phyloP scores from a whole-genome alignment of 2,329 filamentous ascomycete species.

The Talaromyces sp. region DNA sequence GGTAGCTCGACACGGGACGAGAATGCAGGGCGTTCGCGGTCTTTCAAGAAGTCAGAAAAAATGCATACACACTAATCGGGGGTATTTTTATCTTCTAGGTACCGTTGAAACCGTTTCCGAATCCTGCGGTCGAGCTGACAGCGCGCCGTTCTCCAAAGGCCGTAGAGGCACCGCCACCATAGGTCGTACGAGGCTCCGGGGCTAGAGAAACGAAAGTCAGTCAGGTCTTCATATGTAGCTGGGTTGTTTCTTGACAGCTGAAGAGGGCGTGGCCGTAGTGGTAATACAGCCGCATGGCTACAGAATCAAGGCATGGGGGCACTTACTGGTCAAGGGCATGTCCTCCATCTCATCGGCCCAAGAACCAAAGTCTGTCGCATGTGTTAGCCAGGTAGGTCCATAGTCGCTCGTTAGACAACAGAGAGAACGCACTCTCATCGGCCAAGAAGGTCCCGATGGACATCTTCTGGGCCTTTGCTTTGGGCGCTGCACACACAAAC shows the following conservation, averaged over 20 bases:
- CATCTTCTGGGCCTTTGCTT: constrained; percentile 94
- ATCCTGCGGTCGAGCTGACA: constrained; percentile 36
- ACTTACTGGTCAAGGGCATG: constrained; percentile 64
- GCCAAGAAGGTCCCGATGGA: constrained; percentile 92
- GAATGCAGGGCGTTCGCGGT: constrained; percentile 35
- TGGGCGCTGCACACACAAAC: constrained; percentile 62
- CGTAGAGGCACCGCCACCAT: constrained; percentile 15
- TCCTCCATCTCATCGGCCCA: constrained; percentile 99
- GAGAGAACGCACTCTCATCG: constrained; percentile 70
- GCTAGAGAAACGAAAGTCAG: constrained; percentile 16
- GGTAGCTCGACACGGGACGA: constrained; percentile 63
- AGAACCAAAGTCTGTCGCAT: constrained; percentile 64
- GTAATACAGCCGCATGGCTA: background rate
- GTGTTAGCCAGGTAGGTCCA: constrained; percentile 23
- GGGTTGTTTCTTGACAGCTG: background rate
- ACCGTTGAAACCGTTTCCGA: constrained; percentile 33
- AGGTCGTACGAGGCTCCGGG: constrained; percentile 40
- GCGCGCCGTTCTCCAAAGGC: constrained; percentile 42
- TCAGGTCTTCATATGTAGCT: background rate
- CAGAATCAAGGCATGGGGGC: constrained; percentile 21
- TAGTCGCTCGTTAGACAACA: constrained; percentile 2
- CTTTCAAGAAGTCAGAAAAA: constrained; percentile 18
- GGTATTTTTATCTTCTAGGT: constrained; percentile 3
- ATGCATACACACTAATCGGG: constrained; percentile 6
- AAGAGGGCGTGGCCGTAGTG: background rate